Conservation (phyloP, 1,284 basidiomycete species). For the Puccinia horiana region DNA sequence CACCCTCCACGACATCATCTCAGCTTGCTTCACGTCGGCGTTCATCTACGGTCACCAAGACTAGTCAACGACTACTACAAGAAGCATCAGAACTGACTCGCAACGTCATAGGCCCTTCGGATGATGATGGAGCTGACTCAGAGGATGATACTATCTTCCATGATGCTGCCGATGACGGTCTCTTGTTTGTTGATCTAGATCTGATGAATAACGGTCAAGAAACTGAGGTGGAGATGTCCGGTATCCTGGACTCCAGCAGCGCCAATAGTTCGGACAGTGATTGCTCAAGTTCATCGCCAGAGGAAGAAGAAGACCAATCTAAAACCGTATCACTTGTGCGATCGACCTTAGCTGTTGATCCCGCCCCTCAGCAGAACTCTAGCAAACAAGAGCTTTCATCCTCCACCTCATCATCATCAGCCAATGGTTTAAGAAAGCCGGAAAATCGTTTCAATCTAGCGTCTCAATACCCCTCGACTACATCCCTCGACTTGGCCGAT, state of each 20-base stretch:
- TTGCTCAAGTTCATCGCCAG: conserved; percentile 20
- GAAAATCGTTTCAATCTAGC: neutral
- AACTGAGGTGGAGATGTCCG: conserved; percentile 20
- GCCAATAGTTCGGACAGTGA: conserved; percentile 38
- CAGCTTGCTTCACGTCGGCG: neutral
- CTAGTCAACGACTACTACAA: neutral
- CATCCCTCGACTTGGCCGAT: neutral
- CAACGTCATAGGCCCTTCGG: neutral
- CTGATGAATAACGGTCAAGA: conserved; percentile 30
- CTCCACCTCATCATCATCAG: neutral
- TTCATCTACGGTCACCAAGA: conserved; percentile 23
- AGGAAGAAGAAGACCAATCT: conserved; percentile 12
- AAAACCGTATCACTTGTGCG: no score
- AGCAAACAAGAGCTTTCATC: neutral
- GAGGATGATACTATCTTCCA: conserved; percentile 40
- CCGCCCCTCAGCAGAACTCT: neutral
- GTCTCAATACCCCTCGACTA: neutral
- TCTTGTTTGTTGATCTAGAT: conserved; percentile 44
- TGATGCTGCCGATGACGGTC: conserved; percentile 34
- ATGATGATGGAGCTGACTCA: conserved; percentile 27
- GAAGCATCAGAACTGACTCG: neutral
- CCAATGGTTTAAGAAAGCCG: neutral
- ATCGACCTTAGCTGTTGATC: neutral
- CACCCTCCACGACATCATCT: neutral
- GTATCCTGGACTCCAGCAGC: conserved; percentile 22